A percentile compares a stretch with the other conserved stretches of the same genome.
Conservation (phyloP, 2,329 filamentous ascomycete genomes). For the Diaporthe australafricana region DNA sequence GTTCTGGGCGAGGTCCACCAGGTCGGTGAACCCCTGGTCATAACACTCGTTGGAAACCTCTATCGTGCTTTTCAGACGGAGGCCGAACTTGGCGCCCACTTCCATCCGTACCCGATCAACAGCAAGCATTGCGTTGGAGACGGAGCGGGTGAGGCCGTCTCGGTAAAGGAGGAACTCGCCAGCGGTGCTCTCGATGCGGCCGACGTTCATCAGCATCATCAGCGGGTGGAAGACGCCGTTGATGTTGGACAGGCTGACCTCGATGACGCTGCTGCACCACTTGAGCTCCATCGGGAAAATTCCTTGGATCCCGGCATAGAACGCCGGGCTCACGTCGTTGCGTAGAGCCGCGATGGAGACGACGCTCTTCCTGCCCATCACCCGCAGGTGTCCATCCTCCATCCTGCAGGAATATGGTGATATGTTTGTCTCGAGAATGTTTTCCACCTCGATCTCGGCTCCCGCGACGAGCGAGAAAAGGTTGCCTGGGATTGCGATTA, state of each 20-base stretch:
- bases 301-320: constrained; percentile 33
- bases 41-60: constrained; percentile 44
- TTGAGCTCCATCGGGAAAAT: constrained; percentile 40
- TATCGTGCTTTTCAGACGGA: constrained; percentile 39
- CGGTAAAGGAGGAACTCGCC: constrained; percentile 42
- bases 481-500: constrained; percentile 43
- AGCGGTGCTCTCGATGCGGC: constrained; percentile 43
- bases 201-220: constrained; percentile 45
- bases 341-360: constrained; percentile 24
- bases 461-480: constrained; percentile 41
- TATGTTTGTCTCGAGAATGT: constrained; percentile 43
- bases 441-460: constrained; percentile 35
- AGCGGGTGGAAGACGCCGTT: constrained; percentile 45
- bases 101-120: constrained; percentile 41
- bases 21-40: constrained; percentile 40
- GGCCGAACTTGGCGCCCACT: constrained; percentile 41
- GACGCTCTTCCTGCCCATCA: constrained; percentile 39
- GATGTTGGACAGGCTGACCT: constrained; percentile 43
- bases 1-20: constrained; percentile 41
- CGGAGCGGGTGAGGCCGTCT: constrained; percentile 39
- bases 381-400: constrained; percentile 38
- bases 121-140: constrained; percentile 40
- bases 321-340: constrained; percentile 5
- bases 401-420: constrained; percentile 43
- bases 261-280: constrained; percentile 44